Evolutionary conservation across 2,329 filamentous ascomycete genomes (phyloP), one percentile per base, ranked within the genome.

Genomic region (Chrysoporthe deuterocubensis): DNA sequence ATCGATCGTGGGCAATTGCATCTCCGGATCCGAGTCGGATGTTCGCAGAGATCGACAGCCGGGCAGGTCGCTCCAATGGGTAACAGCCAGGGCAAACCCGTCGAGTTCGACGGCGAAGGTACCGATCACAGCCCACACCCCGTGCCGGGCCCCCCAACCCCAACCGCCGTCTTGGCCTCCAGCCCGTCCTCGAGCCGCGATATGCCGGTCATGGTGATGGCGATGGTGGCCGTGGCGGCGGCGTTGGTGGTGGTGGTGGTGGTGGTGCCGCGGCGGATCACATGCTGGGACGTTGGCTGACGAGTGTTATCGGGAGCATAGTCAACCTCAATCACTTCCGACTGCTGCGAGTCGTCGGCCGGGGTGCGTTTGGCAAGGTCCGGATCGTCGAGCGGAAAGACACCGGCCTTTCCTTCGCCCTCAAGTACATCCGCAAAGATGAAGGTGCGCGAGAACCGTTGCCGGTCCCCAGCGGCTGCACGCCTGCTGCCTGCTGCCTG

Each of bases 361-460:
- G 97, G 80, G 96, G 96, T 75, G 96, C 96, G 67, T 99, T 99
- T 83, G 96, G 96, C 76, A 99, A 99, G 82, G 96, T 99, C 70
- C 92, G 96, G 76, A 99, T 99, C 73, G 96, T 99, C 76, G 96
- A 99, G 85, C 89, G 94, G 73, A 98, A 98, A 81, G 96, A 99
- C 78, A 97, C 94, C 1, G 91, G 90, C 67, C 82, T 98, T 75
- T 95, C 94, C 2, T 99, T 99, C 80, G 96, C 96, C 57, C 86
- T 99, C 72, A 99, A 99, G 81, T 98, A 98, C 80, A 98, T 98
- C 72, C 90, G 94, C 73, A 98, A 97, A 87, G 95, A 98, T 91
- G 95, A 98, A 88, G 92, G 94, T 94, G 76, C 71, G 89, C 58
- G 48, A 34, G 7, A 66, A 18, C 44, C 46, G 13, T 13, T 14